Conservation (phyloP, 768 basidiomycete species). For the Amanita thiersii region DNA sequence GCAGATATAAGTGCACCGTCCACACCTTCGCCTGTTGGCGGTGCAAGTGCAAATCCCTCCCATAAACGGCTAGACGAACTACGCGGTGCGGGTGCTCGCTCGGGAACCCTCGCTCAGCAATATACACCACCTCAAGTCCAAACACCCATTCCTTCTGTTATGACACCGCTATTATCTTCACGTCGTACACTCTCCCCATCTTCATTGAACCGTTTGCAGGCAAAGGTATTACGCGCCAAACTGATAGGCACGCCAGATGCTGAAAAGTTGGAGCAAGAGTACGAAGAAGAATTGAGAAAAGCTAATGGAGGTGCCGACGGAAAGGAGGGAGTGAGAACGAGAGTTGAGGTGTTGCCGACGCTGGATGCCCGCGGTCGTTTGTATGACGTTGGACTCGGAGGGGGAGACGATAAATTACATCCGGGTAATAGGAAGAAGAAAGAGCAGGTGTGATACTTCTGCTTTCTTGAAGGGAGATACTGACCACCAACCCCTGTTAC, state of each 20-base stretch:
- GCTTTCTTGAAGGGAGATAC: conserved; percentile 3
- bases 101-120: conserved; percentile 43
- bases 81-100: conserved; percentile 17
- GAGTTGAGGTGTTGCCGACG: conserved; percentile 83
- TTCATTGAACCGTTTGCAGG: conserved; percentile 87
- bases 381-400: conserved; percentile 87
- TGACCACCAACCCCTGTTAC: conserved; percentile 2
- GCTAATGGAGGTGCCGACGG: conserved; percentile 35
- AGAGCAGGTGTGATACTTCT: conserved; percentile 44
- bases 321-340: conserved; percentile 38
- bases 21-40: conserved; percentile 51
- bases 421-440: conserved; percentile 79
- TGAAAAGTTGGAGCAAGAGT: conserved; percentile 72
- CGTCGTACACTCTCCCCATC: conserved; percentile 58
- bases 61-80: conserved; percentile 55
- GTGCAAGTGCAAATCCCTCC: conserved; percentile 21
- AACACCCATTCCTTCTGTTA: conserved; percentile 87
- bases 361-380: conserved; percentile 76
- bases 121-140: conserved; percentile 53
- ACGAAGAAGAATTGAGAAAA: conserved; percentile 59
- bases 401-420: conserved; percentile 38
- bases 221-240: conserved; percentile 86
- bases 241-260: conserved; percentile 78
- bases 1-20: conserved; percentile 32
- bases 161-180: conserved; percentile 52